Evolutionary conservation across 192 early-diverging fungal genomes (phyloP), one percentile per base, ranked within the genome.

Genomic region (Backusella liffmaniae): DNA sequence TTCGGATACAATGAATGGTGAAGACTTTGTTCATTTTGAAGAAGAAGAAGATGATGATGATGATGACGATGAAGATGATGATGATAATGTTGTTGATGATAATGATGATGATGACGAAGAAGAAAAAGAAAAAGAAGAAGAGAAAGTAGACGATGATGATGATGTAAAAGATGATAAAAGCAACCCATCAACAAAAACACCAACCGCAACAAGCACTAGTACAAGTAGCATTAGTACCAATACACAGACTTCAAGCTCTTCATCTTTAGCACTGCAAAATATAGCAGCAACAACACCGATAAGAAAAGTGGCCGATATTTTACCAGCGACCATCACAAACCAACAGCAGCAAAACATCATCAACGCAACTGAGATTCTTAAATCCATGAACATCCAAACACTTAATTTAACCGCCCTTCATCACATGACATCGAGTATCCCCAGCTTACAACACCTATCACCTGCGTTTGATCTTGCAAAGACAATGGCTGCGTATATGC

Each of bases 401-500:
- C 30, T 73, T 29, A 75, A 79, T 30, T 41, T 79, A 21, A 34
- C 73, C 12, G 56, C 73, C 2, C 29, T 79, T 18, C 79, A 81
- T 32, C 75, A 77, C 56, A 74, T 76, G 39, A 67, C 72, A 5
- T 51, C 71, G 13, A 67, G 56, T 6, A 74, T 77, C 36, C 59
- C 75, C 16, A 59, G 51, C 26, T 69, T 80, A 32, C 41, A 65
- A 3, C 78, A 72, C 36, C 37, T 79, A 7, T 39, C 53, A 35
- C 78, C 73, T 65, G 70, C 23, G 13, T 26, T 81, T 16, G 72
- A 78, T 53, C 42, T 76, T 15, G 75, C 67, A 35, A 66, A 46
- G n/a, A 56, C 75, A 13, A 35, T 76, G 67, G 75, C 75, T 4
- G 75, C 67, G 2, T 76, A 76, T n/a, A 68, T 76, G 75, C 75